These are phyloP conservation scores for Elaeagnus macrophylla DNA, from an alignment of 306 rosid genomes.

Conservation along the genomic window DNA sequence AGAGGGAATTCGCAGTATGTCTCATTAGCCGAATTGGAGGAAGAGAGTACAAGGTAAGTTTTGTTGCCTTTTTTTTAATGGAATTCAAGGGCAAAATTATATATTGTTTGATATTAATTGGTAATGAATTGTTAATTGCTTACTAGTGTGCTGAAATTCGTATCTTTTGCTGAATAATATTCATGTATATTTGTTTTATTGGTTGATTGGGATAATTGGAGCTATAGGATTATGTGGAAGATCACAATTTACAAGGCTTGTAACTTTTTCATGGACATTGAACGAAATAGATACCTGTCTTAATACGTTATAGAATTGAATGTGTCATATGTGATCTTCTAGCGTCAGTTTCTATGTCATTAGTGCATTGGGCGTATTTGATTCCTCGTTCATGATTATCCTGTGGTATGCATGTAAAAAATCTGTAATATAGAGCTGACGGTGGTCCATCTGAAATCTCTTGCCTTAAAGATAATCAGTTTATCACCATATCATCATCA, in stretches of 20 bases:
- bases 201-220: background rate
- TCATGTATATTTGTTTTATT: background rate
- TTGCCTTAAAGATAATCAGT: no score
- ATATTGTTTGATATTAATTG: background rate
- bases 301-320: no score
- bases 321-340: no score
- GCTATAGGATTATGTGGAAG: background rate
- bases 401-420: no score
- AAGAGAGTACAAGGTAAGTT: constrained; percentile 52
- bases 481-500: no score
- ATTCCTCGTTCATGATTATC: no score
- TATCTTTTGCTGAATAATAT: background rate
- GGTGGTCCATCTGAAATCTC: no score
- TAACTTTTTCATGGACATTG: background rate
- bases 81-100: background rate
- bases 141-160: background rate
- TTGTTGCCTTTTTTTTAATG: background rate
- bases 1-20: constrained; percentile 47
- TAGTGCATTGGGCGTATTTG: no score
- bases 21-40: constrained; percentile 41
- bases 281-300: background rate
- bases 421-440: no score
- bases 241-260: background rate
- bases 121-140: constrained; percentile 4
- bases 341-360: no score